Conservation (phyloP, 768 basidiomycete genomes). For the Podaxis rugospora region DNA sequence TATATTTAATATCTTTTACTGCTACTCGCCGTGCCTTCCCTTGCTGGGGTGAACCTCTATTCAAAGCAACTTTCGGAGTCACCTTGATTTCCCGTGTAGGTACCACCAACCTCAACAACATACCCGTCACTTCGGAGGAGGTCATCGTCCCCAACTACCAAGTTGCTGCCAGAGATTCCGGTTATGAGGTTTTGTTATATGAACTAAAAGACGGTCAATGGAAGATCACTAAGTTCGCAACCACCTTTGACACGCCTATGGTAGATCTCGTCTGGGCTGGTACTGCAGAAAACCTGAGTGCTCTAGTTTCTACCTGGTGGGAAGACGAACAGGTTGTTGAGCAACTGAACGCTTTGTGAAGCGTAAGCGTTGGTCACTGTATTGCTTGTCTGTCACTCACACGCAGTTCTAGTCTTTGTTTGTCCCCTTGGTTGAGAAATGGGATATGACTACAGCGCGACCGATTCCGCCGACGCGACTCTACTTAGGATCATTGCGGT, state of each 20-base stretch:
- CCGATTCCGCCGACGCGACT: slow-evolving; percentile 64
- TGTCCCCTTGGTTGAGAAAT: slow-evolving; percentile 72
- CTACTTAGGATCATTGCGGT: slow-evolving; percentile 77
- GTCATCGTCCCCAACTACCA: slow-evolving; percentile 30
- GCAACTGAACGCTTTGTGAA: slow-evolving; percentile 54
- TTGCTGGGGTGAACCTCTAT: slow-evolving; percentile 89
- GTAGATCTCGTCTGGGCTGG: slow-evolving; percentile 80
- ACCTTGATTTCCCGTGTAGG: slow-evolving; percentile 73
- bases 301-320: slow-evolving; percentile 75
- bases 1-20: slow-evolving; percentile 29
- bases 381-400: slow-evolving; percentile 3
- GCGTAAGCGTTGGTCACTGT: slow-evolving; percentile 30
- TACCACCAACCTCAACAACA: slow-evolving; percentile 82
- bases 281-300: slow-evolving; percentile 51
- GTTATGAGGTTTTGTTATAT: neutral
- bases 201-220: slow-evolving; percentile 38
- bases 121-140: slow-evolving; percentile 68
- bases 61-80: slow-evolving; percentile 80
- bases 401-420: slow-evolving; percentile 48
- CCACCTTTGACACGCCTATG: slow-evolving; percentile 24
- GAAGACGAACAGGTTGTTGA: slow-evolving; percentile 57
- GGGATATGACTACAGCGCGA: slow-evolving; percentile 67
- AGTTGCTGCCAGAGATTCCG: slow-evolving; percentile 29
- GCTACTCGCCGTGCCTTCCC: slow-evolving; percentile 80
- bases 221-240: slow-evolving; percentile 81